Evolutionary conservation across 306 rosid species (phyloP).

Genomic region (Dalbergia cochinchinensis): DNA sequence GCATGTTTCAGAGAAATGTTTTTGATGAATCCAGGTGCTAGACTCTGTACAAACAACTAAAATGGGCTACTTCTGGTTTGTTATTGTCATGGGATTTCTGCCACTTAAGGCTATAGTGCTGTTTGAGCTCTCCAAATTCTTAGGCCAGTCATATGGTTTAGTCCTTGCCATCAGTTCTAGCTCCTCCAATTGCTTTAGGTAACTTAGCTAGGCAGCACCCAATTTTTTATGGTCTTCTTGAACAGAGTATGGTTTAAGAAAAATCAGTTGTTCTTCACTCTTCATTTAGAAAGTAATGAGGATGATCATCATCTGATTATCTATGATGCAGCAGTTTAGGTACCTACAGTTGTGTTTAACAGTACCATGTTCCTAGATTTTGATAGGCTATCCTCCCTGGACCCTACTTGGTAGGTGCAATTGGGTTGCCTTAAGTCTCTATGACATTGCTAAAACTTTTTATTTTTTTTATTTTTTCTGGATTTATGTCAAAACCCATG

Average conservation of each 20-base stretch:
- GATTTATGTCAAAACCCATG: too few relatives aligned
- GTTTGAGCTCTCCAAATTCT: slow-evolving; percentile 30
- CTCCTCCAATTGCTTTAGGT: slow-evolving; percentile 11
- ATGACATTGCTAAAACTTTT: too few relatives aligned
- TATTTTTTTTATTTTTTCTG: too few relatives aligned
- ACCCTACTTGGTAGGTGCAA: too few relatives aligned
- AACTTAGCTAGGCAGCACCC: slow-evolving; percentile 7
- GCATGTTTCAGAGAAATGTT: slow-evolving; percentile 39
- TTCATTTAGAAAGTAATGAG: slow-evolving; percentile 11
- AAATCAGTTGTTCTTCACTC: not conserved
- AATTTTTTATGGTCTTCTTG: not conserved
- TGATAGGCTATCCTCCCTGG: not conserved
- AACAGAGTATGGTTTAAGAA: not conserved
- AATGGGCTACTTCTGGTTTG: slow-evolving; percentile 44
- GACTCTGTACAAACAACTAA: slow-evolving; percentile 40
- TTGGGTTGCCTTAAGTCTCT: too few relatives aligned
- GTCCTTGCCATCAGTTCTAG: not conserved
- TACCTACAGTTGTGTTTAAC: not conserved
- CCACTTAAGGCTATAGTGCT: slow-evolving; percentile 20
- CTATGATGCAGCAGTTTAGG: slow-evolving; percentile 20
- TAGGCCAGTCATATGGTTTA: slow-evolving; percentile 19
- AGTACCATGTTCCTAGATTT: not conserved
- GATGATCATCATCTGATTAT: slow-evolving; percentile 1
- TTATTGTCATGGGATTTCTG: slow-evolving; percentile 31
- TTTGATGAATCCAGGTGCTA: slow-evolving; percentile 44